These are phyloP conservation scores for Sugiyamaella paludigena DNA, from an alignment of 1,139 yeast species.

Conservation along the genomic window DNA sequence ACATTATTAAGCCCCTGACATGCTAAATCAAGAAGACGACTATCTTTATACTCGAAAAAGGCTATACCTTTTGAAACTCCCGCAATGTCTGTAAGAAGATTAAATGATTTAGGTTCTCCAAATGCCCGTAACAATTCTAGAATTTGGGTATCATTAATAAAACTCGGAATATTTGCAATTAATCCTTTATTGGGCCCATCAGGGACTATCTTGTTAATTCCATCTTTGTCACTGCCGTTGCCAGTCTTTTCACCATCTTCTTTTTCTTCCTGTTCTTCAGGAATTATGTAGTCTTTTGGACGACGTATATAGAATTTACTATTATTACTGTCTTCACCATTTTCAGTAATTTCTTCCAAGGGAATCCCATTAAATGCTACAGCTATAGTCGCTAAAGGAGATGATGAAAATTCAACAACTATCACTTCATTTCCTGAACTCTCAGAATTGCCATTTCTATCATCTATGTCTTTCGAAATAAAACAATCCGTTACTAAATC, in stretches of 20 bases:
- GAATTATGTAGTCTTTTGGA: conserved; percentile 63
- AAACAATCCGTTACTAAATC: conserved; percentile 6
- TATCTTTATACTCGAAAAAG: conserved; percentile 42
- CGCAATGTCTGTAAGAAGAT: conserved; percentile 38
- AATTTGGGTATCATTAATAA: conserved; percentile 41
- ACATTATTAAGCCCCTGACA: conserved; percentile 35
- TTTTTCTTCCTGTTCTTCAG: conserved; percentile 24
- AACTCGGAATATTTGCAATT: conserved; percentile 43
- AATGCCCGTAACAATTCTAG: conserved; percentile 40
- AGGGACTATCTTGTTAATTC: conserved; percentile 22
- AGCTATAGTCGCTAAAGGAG: conserved; percentile 59
- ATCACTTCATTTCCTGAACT: conserved; percentile 28
- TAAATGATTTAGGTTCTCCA: conserved; percentile 39
- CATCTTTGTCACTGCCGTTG: not conserved
- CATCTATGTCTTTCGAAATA: not conserved
- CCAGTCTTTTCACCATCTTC: not conserved
- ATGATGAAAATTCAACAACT: conserved; percentile 53
- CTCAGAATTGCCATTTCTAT: no score
- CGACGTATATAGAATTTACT: conserved; percentile 43
- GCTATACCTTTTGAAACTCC: conserved; percentile 45
- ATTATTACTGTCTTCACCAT: conserved; percentile 27
- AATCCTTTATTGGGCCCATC: conserved; percentile 41
- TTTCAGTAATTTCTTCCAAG: conserved; percentile 17
- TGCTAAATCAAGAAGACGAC: conserved; percentile 32
- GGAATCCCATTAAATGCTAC: conserved; percentile 46